Conservation (phyloP, 805 yeast genomes). For the Yamadazyma akitaensis region DNA sequence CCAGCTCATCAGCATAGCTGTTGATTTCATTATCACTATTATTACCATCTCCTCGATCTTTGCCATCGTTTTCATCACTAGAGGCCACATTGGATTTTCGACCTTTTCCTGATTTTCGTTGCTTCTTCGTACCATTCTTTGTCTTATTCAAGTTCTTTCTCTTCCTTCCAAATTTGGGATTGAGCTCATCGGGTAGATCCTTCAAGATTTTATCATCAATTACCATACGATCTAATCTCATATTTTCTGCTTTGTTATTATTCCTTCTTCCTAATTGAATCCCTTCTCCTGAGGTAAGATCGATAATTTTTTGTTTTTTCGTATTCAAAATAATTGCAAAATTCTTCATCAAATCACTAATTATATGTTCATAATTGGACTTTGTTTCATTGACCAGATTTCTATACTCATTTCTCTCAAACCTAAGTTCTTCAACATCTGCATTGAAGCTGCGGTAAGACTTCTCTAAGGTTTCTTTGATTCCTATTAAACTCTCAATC, state of each 20-base stretch:
- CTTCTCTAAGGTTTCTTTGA: neutral
- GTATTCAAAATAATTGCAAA: constrained; percentile 4
- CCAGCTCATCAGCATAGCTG: neutral
- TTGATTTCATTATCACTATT: neutral
- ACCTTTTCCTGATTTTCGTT: neutral
- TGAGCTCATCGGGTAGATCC: neutral
- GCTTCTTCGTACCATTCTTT: constrained; percentile 4
- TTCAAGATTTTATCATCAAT: constrained; percentile 1
- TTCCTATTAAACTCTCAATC: constrained; percentile 14
- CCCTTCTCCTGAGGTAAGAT: neutral
- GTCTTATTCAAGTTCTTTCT: constrained; percentile 5
- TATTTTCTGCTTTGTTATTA: neutral
- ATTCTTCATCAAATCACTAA: constrained; percentile 2
- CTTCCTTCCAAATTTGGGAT: constrained; percentile 13
- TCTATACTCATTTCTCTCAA: constrained; percentile 5
- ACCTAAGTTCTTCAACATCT: constrained; percentile 12
- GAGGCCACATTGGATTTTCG: neutral
- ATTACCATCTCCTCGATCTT: neutral
- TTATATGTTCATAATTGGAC: neutral
- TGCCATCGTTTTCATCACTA: constrained; percentile 11
- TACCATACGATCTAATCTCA: neutral
- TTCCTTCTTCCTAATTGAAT: neutral
- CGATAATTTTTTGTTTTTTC: constrained; percentile 10
- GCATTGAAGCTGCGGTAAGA: neutral
- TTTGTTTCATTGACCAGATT: neutral